phyloP scores from a whole-genome alignment of 805 yeast genomes.

The Nakazawaea wickerhamii region DNA sequence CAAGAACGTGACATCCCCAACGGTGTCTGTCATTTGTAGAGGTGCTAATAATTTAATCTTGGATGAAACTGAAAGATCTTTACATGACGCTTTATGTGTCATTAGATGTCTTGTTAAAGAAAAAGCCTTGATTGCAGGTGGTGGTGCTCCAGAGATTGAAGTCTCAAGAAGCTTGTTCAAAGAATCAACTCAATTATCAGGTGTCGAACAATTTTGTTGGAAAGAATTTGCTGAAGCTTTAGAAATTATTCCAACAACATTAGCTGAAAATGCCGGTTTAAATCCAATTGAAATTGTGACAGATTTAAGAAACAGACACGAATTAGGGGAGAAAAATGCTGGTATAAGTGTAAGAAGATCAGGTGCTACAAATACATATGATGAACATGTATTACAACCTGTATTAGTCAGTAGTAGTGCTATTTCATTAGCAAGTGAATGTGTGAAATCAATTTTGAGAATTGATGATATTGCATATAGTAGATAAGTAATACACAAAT shows the following conservation, averaged over 20 bases:
- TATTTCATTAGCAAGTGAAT: constrained; percentile 89
- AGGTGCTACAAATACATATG: constrained; percentile 84
- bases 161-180: constrained; percentile 67
- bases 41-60: constrained; percentile 89
- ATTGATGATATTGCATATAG: constrained; percentile 96
- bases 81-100: constrained; percentile 97
- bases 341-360: constrained; percentile 94
- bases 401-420: constrained; percentile 93
- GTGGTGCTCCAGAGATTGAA: constrained; percentile 97
- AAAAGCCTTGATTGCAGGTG: constrained; percentile 92
- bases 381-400: constrained; percentile 95
- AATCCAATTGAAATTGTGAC: constrained; percentile 89
- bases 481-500: constrained; percentile 38
- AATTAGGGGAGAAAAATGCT: constrained; percentile 84
- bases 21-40: constrained; percentile 87
- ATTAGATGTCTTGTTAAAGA: constrained; percentile 82
- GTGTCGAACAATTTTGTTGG: constrained; percentile 88
- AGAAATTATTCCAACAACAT: constrained; percentile 88
- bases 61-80: constrained; percentile 95
- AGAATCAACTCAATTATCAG: constrained; percentile 69
- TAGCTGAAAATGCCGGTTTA: constrained; percentile 93
- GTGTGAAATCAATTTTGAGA: constrained; percentile 91
- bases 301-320: constrained; percentile 87
- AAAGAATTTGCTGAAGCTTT: constrained; percentile 88
- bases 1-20: constrained; percentile 49